Evolutionary conservation across 2,329 filamentous ascomycete genomes (phyloP).

Genomic region (Bipolaris sorokiniana): DNA sequence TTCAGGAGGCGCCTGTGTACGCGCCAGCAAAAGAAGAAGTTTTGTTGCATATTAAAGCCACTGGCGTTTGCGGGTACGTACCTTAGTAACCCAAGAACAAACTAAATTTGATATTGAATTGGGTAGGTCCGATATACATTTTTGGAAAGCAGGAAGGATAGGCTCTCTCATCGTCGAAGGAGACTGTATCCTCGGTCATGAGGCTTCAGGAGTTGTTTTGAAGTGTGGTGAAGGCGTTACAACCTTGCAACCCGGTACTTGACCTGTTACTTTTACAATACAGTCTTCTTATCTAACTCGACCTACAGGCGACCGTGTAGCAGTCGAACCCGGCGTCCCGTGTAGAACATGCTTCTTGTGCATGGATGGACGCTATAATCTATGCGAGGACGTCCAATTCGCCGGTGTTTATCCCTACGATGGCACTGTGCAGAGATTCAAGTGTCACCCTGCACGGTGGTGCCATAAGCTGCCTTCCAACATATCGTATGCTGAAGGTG

Average conservation of each 20-base stretch:
- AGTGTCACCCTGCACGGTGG: constrained; percentile 66
- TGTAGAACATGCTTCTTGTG: constrained; percentile 68
- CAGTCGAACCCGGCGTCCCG: constrained; percentile 70
- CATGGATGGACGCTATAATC: constrained; percentile 65
- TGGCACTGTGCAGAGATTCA: constrained; percentile 67
- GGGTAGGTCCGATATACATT: constrained; percentile 68
- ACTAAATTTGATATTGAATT: neutral
- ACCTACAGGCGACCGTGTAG: constrained; percentile 64
- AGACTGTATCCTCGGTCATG: constrained; percentile 70
- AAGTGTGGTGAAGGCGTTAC: constrained; percentile 62
- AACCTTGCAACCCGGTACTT: constrained; percentile 55
- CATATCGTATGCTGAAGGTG: constrained; percentile 64
- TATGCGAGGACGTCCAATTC: constrained; percentile 68
- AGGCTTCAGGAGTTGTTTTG: constrained; percentile 67
- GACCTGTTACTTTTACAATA: neutral
- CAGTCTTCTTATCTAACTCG: neutral
- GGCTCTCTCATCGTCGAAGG: constrained; percentile 67
- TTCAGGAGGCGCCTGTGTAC: constrained; percentile 63
- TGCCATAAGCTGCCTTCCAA: constrained; percentile 58
- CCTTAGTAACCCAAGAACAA: fast-evolving
- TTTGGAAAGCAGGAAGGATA: constrained; percentile 70
- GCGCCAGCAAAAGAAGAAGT: constrained; percentile 62
- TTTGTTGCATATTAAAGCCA: constrained; percentile 66
- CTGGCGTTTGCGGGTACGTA: constrained; percentile 67
- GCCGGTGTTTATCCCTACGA: constrained; percentile 66